Percentiles rank a stretch among this genome's conserved stretches.
phyloP scores from a whole-genome alignment of 2,329 filamentous ascomycete genomes.

The Ceratocystiopsis brevicomis region DNA sequence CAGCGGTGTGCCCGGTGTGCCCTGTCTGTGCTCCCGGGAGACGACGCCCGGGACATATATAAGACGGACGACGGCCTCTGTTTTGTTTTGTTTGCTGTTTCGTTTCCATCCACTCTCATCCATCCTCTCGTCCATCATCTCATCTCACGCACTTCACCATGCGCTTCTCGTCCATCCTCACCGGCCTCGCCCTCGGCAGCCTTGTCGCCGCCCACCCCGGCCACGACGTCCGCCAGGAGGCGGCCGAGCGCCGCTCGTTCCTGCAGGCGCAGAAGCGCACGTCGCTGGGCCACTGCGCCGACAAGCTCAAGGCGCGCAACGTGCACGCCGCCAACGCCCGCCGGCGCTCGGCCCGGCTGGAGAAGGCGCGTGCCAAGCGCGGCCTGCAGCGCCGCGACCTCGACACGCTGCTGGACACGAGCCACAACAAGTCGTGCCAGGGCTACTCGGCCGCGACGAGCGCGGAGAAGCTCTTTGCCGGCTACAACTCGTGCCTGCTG shows the following conservation, averaged over 20 bases:
- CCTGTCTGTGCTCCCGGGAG: no score
- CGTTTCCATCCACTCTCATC: no score
- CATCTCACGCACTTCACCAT: neutral
- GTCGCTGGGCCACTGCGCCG: constrained; percentile 19
- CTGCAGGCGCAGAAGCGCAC: constrained; percentile 17
- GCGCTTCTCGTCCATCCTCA: constrained; percentile 10
- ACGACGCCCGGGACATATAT: no score
- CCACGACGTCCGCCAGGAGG: constrained; percentile 21
- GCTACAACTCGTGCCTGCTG: constrained; percentile 27
- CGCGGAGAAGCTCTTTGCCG: constrained; percentile 20
- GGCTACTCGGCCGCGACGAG: constrained; percentile 17
- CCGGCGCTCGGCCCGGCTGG: constrained; percentile 16
- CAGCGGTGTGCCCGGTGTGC: no score
- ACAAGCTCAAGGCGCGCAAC: constrained; percentile 20
- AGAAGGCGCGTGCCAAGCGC: constrained; percentile 18
- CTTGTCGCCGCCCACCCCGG: constrained; percentile 20
- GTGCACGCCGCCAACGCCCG: constrained; percentile 18
- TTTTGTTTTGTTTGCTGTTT: no score
- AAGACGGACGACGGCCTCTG: no score
- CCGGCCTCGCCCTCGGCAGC: constrained; percentile 9
- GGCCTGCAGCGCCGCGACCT: neutral
- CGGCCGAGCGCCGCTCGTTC: constrained; percentile 20
- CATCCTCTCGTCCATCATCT: no score
- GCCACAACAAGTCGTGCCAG: constrained; percentile 15
- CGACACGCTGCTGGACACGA: neutral